phyloP scores from a whole-genome alignment of 805 yeast species.

The Torulaspora franciscae region DNA sequence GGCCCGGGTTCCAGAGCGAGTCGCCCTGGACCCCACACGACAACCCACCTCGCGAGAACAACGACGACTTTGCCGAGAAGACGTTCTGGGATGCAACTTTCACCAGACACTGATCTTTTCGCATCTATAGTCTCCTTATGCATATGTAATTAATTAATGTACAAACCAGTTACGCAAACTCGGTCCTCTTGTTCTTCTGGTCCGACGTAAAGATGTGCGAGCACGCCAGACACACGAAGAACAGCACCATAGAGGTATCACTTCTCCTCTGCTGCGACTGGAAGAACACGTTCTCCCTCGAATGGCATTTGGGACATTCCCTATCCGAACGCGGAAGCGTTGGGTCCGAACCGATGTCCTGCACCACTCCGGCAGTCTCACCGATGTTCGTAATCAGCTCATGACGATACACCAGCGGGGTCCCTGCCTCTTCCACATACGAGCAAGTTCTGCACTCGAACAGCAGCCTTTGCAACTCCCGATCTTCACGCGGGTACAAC shows the following conservation, averaged over 20 bases:
- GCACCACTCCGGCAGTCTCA: constrained; percentile 95
- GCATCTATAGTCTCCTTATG: constrained; percentile 6
- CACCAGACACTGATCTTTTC: background rate
- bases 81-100: constrained; percentile 13
- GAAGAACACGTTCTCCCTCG: constrained; percentile 90
- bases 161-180: constrained; percentile 19
- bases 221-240: constrained; percentile 87
- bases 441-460: constrained; percentile 94
- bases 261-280: constrained; percentile 93
- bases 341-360: constrained; percentile 95
- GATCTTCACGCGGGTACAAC: constrained; percentile 96
- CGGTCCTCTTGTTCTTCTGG: constrained; percentile 36
- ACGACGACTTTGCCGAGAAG: constrained; percentile 7
- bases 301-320: constrained; percentile 85
- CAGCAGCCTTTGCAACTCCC: constrained; percentile 59
- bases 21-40: constrained; percentile 3
- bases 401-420: constrained; percentile 84
- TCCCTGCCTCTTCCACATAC: constrained; percentile 85
- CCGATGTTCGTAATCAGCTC: constrained; percentile 86
- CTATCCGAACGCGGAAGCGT: constrained; percentile 93
- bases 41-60: background rate
- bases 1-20: constrained; percentile 1
- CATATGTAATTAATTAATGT: constrained; percentile 8
- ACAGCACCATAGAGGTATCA: constrained; percentile 91
- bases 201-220: constrained; percentile 55